Percentiles rank a stretch among this genome's conserved stretches.
These are phyloP conservation scores for Suillus ampliporus DNA, from an alignment of 768 basidiomycete species.

Conservation along the genomic window DNA sequence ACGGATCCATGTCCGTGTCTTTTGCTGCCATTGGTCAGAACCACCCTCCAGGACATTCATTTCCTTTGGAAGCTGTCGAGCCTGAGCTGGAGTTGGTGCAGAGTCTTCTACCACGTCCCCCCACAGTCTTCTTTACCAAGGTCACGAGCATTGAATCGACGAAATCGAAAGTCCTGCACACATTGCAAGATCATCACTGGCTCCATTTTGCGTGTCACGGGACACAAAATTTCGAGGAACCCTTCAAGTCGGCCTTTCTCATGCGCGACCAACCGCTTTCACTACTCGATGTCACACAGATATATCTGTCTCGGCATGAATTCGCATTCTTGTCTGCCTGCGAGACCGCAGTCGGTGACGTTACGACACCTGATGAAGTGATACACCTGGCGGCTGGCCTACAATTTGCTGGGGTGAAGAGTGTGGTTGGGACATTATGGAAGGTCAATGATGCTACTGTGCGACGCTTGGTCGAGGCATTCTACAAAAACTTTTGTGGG, in stretches of 20 bases:
- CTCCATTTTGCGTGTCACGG: slow-evolving; percentile 29
- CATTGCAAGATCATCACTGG: slow-evolving; percentile 16
- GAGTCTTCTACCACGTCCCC: background rate
- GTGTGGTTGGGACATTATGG: slow-evolving; percentile 32
- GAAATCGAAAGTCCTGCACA: background rate
- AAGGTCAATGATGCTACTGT: slow-evolving; percentile 7
- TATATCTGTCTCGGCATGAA: slow-evolving; percentile 3
- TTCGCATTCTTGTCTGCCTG: slow-evolving; percentile 4
- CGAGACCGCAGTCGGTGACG: slow-evolving; percentile 24
- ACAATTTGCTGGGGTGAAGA: slow-evolving; percentile 23
- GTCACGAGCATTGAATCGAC: slow-evolving; percentile 1
- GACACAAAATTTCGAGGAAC: slow-evolving; percentile 8
- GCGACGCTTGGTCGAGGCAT: background rate
- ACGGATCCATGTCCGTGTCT: background rate
- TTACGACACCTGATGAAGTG: slow-evolving; percentile 21
- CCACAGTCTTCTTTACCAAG: slow-evolving; percentile 3
- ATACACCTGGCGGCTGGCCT: slow-evolving; percentile 30
- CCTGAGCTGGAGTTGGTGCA: background rate
- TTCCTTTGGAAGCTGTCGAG: background rate
- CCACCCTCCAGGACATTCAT: background rate
- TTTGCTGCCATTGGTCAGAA: slow-evolving; percentile 16
- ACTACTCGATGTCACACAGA: slow-evolving; percentile 7
- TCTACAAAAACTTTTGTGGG: slow-evolving; percentile 6
- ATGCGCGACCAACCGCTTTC: slow-evolving; percentile 4
- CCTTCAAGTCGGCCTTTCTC: slow-evolving; percentile 16